Conservation (phyloP, 169 alveolate genomes). For the Babesia bovis region DNA sequence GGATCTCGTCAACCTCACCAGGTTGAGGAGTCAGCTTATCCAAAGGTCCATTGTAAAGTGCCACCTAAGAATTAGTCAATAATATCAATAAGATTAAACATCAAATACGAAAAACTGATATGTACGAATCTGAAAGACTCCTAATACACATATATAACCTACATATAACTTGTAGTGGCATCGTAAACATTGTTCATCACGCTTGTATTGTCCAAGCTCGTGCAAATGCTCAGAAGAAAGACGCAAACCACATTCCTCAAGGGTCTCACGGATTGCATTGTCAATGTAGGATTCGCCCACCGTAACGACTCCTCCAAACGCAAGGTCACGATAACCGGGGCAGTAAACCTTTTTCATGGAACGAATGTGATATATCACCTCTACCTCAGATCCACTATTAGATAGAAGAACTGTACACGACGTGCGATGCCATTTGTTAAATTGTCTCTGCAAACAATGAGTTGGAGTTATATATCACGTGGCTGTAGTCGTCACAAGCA, state of each 20-base stretch:
- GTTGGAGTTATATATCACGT: too few relatives aligned
- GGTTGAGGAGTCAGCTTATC: slow-evolving; percentile 32
- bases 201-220: slow-evolving; percentile 57
- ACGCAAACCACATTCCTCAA: slow-evolving; percentile 70
- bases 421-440: slow-evolving; percentile 73
- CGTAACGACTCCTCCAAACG: slow-evolving; percentile 76
- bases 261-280: slow-evolving; percentile 66
- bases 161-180: slow-evolving; percentile 58
- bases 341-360: slow-evolving; percentile 61
- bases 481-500: not conserved
- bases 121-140: too few relatives aligned
- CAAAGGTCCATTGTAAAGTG: slow-evolving; percentile 26
- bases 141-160: too few relatives aligned
- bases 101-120: not conserved
- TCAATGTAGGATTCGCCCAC: slow-evolving; percentile 58
- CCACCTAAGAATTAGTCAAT: slow-evolving; percentile 15
- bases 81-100: not conserved
- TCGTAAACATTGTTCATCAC: slow-evolving; percentile 44
- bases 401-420: slow-evolving; percentile 67
- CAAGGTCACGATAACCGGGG: slow-evolving; percentile 69
- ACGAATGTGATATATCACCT: slow-evolving; percentile 64
- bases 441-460: slow-evolving; percentile 34
- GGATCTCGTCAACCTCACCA: slow-evolving; percentile 34
- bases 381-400: slow-evolving; percentile 34
- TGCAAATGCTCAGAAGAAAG: slow-evolving; percentile 59